Evolutionary conservation across 495 filamentous ascomycete genomes (phyloP).

Genomic region (Lophiostoma macrostomum): DNA sequence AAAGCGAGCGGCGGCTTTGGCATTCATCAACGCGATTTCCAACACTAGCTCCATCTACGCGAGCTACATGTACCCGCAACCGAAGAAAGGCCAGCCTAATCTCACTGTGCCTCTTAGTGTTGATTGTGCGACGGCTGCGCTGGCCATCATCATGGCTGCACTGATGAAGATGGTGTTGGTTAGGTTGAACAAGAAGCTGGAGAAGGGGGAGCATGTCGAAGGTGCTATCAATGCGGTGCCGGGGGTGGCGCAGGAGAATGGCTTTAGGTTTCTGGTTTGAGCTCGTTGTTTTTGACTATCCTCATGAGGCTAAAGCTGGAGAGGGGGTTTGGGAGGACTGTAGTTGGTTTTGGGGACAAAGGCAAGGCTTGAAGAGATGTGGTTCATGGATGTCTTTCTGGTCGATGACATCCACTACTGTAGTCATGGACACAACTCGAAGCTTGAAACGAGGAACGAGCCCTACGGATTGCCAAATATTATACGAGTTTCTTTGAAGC

Average conservation of each 20-base stretch:
- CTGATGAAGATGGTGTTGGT: constrained; percentile 62
- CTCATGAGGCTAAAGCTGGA: too few species aligned
- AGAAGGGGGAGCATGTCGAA: constrained; percentile 47
- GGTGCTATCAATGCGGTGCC: constrained; percentile 46
- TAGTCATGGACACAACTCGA: too few species aligned
- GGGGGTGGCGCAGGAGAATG: constrained; percentile 54
- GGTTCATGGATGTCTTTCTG: too few species aligned
- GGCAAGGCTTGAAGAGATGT: too few species aligned
- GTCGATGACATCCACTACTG: too few species aligned
- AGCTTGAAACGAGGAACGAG: too few species aligned
- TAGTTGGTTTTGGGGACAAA: too few species aligned
- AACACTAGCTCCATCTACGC: constrained; percentile 74
- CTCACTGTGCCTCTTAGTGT: constrained; percentile 66
- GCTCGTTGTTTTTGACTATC: too few species aligned
- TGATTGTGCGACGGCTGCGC: constrained; percentile 63
- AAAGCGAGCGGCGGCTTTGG: constrained; percentile 77
- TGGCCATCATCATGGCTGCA: constrained; percentile 65
- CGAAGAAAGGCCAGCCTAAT: constrained; percentile 26
- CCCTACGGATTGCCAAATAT: too few species aligned
- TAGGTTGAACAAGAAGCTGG: constrained; percentile 70
- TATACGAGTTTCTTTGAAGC: too few species aligned
- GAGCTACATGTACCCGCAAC: constrained; percentile 64
- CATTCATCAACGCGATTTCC: constrained; percentile 77
- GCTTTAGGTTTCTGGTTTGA: constrained; percentile 62
- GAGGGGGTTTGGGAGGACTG: too few species aligned